Conservation (phyloP, 441 rosid species). For the Geranium incanum region DNA sequence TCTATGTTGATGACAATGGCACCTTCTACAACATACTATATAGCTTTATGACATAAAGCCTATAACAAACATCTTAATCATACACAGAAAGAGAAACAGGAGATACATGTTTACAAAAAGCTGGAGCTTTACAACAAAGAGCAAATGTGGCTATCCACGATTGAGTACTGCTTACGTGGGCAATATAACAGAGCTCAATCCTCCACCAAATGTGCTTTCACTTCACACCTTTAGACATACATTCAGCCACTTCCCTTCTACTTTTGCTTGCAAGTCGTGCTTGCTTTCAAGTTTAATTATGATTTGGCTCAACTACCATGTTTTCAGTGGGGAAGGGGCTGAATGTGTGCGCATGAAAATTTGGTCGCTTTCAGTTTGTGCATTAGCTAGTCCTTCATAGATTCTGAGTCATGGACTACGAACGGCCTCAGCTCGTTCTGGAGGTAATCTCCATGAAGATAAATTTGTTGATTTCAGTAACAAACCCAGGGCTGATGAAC, state of each 20-base stretch:
- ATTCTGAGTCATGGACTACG: conserved; percentile 36
- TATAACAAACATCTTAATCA: not conserved
- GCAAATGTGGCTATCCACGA: not conserved
- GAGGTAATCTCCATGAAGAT: conserved; percentile 52
- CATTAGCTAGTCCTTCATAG: conserved; percentile 17
- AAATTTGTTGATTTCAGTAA: conserved; percentile 66
- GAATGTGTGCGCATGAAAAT: not conserved
- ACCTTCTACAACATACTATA: not conserved
- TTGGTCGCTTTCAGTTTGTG: not conserved
- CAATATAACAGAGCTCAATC: not conserved
- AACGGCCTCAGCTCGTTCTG: conserved; percentile 44
- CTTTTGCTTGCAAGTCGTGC: not conserved
- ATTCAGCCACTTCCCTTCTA: not conserved
- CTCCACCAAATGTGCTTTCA: not conserved
- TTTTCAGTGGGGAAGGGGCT: not conserved
- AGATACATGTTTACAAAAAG: not conserved
- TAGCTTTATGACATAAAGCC: not conserved
- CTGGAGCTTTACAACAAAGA: not conserved
- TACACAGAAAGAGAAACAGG: not conserved
- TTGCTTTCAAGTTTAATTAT: not conserved
- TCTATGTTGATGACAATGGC: not conserved
- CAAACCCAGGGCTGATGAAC: conserved; percentile 70
- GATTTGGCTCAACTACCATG: not conserved
- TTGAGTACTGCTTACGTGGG: not conserved
- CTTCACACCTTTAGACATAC: not conserved